phyloP scores from a whole-genome alignment of 805 yeast species.

The Priceomyces medius region DNA sequence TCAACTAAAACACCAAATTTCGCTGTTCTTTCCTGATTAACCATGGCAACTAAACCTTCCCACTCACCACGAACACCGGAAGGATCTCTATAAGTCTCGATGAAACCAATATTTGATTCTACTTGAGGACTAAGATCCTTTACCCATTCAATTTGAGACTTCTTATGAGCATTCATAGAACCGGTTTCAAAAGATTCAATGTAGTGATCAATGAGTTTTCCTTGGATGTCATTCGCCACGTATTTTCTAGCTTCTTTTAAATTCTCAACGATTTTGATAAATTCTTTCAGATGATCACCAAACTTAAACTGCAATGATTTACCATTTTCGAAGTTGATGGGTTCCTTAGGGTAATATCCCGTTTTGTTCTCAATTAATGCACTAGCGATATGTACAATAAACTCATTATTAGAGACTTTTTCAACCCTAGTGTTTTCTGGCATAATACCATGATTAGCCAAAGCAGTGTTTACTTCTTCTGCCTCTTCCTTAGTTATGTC shows the following conservation, averaged over 20 bases:
- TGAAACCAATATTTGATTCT: constrained; percentile 80
- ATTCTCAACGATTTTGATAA: constrained; percentile 54
- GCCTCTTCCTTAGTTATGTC: constrained; percentile 58
- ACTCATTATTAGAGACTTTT: constrained; percentile 49
- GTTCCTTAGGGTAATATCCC: constrained; percentile 48
- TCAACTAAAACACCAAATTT: constrained; percentile 71
- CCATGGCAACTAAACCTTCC: constrained; percentile 91
- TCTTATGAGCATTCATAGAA: constrained; percentile 79
- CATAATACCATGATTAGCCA: constrained; percentile 62
- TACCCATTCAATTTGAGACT: constrained; percentile 85
- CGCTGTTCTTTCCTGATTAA: constrained; percentile 80
- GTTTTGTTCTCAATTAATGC: constrained; percentile 50
- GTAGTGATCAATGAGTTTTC: constrained; percentile 63
- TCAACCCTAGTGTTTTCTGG: constrained; percentile 80
- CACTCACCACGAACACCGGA: constrained; percentile 91
- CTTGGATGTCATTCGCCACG: constrained; percentile 75
- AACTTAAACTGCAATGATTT: constrained; percentile 53
- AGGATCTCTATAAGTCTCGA: constrained; percentile 91
- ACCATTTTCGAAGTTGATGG: constrained; percentile 38
- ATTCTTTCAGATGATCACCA: constrained; percentile 77
- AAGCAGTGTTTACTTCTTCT: constrained; percentile 62
- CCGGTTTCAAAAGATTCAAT: constrained; percentile 74
- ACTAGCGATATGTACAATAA: constrained; percentile 68
- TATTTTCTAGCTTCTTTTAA: constrained; percentile 55
- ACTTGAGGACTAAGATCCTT: constrained; percentile 75